These are phyloP conservation scores for Rhizopus sp. DNA, from an alignment of 371 early-diverging fungal species.

Conservation along the genomic window DNA sequence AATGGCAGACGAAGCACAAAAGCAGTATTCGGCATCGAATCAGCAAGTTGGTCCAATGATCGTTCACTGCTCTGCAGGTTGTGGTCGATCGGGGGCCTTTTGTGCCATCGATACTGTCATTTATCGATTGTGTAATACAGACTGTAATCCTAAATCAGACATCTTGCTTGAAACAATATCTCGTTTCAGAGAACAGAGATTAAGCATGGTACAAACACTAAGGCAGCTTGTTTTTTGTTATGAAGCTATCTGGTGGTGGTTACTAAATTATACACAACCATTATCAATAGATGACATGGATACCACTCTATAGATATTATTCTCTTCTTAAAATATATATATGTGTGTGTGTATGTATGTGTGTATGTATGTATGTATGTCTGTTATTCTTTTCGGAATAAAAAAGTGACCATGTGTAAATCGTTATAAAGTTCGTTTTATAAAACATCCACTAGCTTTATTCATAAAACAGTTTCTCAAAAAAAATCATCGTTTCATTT, in stretches of 20 bases:
- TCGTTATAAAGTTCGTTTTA: too few relatives aligned
- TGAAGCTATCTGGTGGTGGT: conserved; percentile 76
- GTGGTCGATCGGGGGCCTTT: conserved; percentile 96
- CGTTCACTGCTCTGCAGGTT: conserved; percentile 98
- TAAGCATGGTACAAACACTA: conserved; percentile 87
- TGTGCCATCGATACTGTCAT: conserved; percentile 80
- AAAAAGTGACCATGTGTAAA: too few relatives aligned
- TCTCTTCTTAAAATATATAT: neutral
- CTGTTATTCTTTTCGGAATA: neutral
- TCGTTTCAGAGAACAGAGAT: conserved; percentile 76
- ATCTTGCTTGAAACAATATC: conserved; percentile 66
- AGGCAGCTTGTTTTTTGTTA: conserved; percentile 92
- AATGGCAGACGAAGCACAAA: conserved; percentile 57
- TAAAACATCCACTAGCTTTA: too few relatives aligned
- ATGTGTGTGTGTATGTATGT: neutral
- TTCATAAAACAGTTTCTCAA: too few relatives aligned
- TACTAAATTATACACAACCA: conserved; percentile 31
- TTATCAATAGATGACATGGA: conserved; percentile 10
- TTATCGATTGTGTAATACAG: conserved; percentile 20
- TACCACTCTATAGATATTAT: conserved; percentile 16
- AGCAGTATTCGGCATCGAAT: neutral
- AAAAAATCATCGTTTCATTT: too few relatives aligned
- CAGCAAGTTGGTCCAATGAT: conserved; percentile 67
- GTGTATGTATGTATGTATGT: neutral
- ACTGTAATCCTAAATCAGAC: conserved; percentile 41